Base-by-base conservation (phyloP, 2,329 filamentous ascomycete species). In the Fusarium lyarnte region DNA sequence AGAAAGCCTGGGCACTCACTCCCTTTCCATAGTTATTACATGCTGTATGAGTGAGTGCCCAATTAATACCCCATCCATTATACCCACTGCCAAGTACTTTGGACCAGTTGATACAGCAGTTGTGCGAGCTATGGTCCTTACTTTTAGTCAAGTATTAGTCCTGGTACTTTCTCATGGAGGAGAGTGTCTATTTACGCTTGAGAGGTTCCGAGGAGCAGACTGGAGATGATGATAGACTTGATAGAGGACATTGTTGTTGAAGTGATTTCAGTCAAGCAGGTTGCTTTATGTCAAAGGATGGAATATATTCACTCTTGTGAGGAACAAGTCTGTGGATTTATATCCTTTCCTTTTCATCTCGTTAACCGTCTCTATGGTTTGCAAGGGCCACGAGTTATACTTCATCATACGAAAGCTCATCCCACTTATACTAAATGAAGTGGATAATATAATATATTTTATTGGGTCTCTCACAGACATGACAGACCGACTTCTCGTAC, bases 221-320 rank as follows among this genome's bases (percentile, higher is more conserved):
- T 12, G 14, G n/a, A 42, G 17, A 42, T 0, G n/a, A 42, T 17
- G 6, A 42, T 23, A 42, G n/a, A 42, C 41, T 42, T 42, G 9
- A 17, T 23, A 11, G 41, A 14, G 9, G 41, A 17, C 14, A 23
- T 42, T 17, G 0, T 42, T 23, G 9, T 7, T 17, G 1, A 11
- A 23, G 6, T 17, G n/a, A 5, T 17, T 8, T 23, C 14, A 6
- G 9, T 23, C 0, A 0, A 3, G 9, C 0, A 23, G n/a, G 5
- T 19, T 36, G 16, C 35, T 36, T 19, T 6, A 19, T 36, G 17
- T 36, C 13, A 13, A 19, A 19, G 17, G 17, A 19, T 17, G 17
- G 35, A 19, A 10, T 36, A 36, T 36, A 8, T 11, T 42, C n/a
- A 23, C 41, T 23, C n/a, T 23, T 11, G 6, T 3, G 9, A 42